Evolutionary conservation across 2,329 filamentous ascomycete genomes (phyloP), one percentile per base, ranked within the genome.

Genomic region (Tolypocladium sp.): DNA sequence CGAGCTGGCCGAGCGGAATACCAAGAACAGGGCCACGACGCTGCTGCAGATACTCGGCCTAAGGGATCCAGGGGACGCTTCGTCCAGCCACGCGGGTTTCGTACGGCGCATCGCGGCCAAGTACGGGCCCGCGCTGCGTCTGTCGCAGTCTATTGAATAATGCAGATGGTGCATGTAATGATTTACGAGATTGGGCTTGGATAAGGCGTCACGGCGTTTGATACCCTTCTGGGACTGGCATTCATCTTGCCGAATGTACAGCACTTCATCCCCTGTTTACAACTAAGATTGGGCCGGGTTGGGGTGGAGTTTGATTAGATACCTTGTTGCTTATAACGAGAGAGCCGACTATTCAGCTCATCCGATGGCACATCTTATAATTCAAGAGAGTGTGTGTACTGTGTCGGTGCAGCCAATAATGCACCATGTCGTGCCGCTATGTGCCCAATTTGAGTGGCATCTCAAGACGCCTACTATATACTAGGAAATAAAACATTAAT

Each of bases 11-110:
- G 59, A 62, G 53, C 33, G 22, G 30, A 51, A 25, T 4, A 46
- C 13, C 3, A 13, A 40, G 15, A 41, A 27, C 13, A 61, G 58
- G 57, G 59, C 60, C 17, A 58, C 58, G 53, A 3, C 17, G 7
- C 46, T 64, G 27, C 55, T 58, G 1, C 37, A 38, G 30, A 56
- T 63, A 4, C 53, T 64, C 17, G 59, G 59, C 20, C 42, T 60
- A 1, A n/a, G 49, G 10, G 27, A 52, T 22, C 27, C 10, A 1
- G 17, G 9, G 17, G 49, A 52, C 4, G 30, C 17, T 8, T 35
- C 49, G 27, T 52, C 49, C 22, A 35, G 20, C 49, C 49, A 52
- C 2, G 30, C 8, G 30, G 20, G 30, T 22, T 52, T 52, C n/a
- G 20, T 52, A 9, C 20, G 30, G 4, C 49, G 49, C 20, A 52